Evolutionary conservation across 2,329 filamentous ascomycete species (phyloP).

Genomic region (Penicillium concentricum): DNA sequence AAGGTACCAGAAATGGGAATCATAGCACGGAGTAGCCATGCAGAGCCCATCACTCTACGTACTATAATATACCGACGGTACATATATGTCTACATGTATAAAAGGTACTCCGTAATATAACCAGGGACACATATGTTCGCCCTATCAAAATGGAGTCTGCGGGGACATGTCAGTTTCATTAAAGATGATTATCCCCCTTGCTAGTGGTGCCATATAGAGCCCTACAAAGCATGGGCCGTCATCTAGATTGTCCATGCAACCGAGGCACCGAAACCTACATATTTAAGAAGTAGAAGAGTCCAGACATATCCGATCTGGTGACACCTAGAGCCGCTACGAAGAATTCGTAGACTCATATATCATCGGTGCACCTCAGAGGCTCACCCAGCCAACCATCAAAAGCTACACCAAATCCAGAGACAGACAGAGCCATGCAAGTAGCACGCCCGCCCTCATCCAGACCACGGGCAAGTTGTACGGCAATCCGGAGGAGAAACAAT

Average conservation of each 20-base stretch:
- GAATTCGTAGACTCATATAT: neutral
- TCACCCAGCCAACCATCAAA: neutral
- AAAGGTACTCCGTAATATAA: too few species aligned
- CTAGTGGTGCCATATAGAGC: neutral
- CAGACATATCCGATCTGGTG: neutral
- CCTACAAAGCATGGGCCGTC: neutral
- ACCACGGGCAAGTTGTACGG: neutral
- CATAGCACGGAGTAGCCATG: too few species aligned
- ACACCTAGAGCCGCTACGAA: neutral
- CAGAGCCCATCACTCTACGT: too few species aligned
- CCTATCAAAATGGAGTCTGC: neutral
- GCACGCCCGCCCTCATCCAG: neutral
- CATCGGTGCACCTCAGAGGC: neutral
- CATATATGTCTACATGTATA: too few species aligned
- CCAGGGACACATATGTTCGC: neutral
- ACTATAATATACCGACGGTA: too few species aligned
- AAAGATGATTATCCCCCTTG: neutral
- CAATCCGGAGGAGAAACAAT: conserved; percentile 4
- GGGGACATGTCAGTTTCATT: neutral
- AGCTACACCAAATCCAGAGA: neutral
- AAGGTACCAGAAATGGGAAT: too few species aligned
- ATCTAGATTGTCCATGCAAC: neutral
- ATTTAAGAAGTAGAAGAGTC: neutral
- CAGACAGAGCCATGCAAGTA: neutral
- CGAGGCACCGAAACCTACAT: neutral